These are phyloP conservation scores for Suillus clintonianus DNA, from an alignment of 768 basidiomycete genomes.

Conservation along the genomic window DNA sequence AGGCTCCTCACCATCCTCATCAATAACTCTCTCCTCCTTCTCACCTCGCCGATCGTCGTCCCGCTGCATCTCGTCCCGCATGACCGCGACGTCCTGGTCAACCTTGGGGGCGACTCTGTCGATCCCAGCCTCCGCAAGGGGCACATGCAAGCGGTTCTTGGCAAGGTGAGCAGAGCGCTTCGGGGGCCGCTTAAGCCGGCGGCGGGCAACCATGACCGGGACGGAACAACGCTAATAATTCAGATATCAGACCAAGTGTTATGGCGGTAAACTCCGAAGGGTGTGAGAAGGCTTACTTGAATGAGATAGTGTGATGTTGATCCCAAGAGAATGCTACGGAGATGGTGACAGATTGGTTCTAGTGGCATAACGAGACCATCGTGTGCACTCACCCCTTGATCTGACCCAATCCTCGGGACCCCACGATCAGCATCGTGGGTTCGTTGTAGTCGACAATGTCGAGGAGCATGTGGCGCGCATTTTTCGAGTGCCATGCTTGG, in stretches of 20 bases:
- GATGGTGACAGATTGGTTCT: background rate
- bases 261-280: background rate
- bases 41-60: conserved; percentile 49
- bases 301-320: conserved; percentile 95
- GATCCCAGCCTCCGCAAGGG: conserved; percentile 85
- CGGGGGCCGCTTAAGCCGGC: conserved; percentile 86
- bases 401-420: conserved; percentile 87
- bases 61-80: conserved; percentile 75
- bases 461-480: conserved; percentile 86
- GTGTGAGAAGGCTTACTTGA: conserved; percentile 47
- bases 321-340: conserved; percentile 79
- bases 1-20: conserved; percentile 26
- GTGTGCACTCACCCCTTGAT: conserved; percentile 73
- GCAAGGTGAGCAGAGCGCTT: conserved; percentile 79
- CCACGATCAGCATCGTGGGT: conserved; percentile 92
- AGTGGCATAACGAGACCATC: background rate
- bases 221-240: conserved; percentile 79
- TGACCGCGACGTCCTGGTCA: conserved; percentile 79
- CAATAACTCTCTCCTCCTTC: conserved; percentile 25
- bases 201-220: conserved; percentile 95
- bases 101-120: conserved; percentile 87
- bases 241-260: background rate
- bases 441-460: conserved; percentile 87
- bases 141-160: conserved; percentile 78
- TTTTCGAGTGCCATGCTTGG: conserved; percentile 98